phyloP scores from a whole-genome alignment of 192 early-diverging fungal genomes.

The Coemansia sp. region DNA sequence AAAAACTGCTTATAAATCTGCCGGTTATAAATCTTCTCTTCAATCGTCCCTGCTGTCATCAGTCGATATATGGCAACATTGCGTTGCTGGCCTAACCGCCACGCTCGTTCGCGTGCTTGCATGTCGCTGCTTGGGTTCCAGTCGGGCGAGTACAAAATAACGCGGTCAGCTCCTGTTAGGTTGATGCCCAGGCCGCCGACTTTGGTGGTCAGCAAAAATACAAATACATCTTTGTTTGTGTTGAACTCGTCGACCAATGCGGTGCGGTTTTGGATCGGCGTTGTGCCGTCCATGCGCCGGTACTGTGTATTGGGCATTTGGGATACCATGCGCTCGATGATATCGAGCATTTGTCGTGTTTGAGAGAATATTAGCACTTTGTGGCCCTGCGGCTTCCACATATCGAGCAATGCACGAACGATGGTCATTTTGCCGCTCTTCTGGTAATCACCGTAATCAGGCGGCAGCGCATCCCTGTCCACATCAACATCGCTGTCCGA shows the following conservation, averaged over 20 bases:
- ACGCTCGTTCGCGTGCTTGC: conserved; percentile 94
- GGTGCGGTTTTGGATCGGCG: conserved; percentile 83
- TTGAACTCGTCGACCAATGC: conserved; percentile 89
- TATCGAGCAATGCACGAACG: conserved; percentile 73
- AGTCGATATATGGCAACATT: conserved; percentile 90
- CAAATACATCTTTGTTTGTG: conserved; percentile 62
- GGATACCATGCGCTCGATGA: conserved; percentile 76
- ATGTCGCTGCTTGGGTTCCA: conserved; percentile 98
- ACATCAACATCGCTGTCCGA: not conserved
- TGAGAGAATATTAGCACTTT: conserved; percentile 90
- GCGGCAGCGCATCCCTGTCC: conserved; percentile 15
- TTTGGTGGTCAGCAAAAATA: conserved; percentile 96
- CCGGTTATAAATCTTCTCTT: conserved; percentile 95
- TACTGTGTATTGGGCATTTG: conserved; percentile 60
- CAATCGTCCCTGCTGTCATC: conserved; percentile 93
- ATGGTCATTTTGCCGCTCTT: conserved; percentile 88
- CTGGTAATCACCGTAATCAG: conserved; percentile 45
- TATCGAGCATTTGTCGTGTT: conserved; percentile 93
- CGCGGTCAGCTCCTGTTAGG: conserved; percentile 88
- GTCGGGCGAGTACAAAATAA: conserved; percentile 96
- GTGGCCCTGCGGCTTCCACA: conserved; percentile 87
- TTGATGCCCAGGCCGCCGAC: conserved; percentile 97
- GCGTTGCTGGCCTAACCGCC: conserved; percentile 87
- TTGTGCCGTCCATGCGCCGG: conserved; percentile 94
- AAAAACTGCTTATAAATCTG: conserved; percentile 98